Evolutionary conservation across 805 yeast genomes (phyloP), one percentile per base, ranked within the genome.

Genomic region (Sugiyamaella chiloensis): DNA sequence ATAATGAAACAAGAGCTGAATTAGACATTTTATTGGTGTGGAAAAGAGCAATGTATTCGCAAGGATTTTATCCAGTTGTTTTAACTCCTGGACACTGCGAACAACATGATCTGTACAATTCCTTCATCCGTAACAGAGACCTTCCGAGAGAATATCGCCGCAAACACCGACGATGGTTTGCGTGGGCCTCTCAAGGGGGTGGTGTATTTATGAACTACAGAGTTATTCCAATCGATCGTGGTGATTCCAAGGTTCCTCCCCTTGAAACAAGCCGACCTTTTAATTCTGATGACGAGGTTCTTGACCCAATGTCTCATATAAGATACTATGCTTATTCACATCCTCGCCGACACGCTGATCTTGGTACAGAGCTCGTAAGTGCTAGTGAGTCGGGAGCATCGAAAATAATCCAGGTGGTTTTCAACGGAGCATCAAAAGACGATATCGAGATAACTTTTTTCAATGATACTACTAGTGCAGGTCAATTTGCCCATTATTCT

Each of bases 61-160:
- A 42, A 8, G 65, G 65, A 7, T 59, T 61, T 41, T 52, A 53
- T 35, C 65, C 65, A 5, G 51, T 51, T 16, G 57, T 61, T 2
- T 52, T 61, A 14, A 50, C 46, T n/a, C 20, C 29, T 8, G 32
- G 40, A 11, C 52, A 58, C 27, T 49, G 58, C 29, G 36, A 48
- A 35, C 29, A 31, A 21, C 57, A 57, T 36, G 46, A 47, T 9
- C 36, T 42, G 24, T 61, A 43, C 44, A 36, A 27, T 7, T 46
- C 44, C 19, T 51, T 57, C 20, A 44, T 23, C 9, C 14, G 27
- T 14, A 47, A 26, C 4, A 14, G 50, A n/a, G 20, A 5, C 4
- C 21, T 24, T 14, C n/a, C 35, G 14, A 48, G 45, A 20, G 45
- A 46, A 17, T 39, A 40, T 41, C 32, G 41, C 26, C 11, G 44